Percentiles rank a stretch among this genome's conserved stretches.
phyloP scores from a whole-genome alignment of 345 rosid genomes.

The Gossypium sturtianum region DNA sequence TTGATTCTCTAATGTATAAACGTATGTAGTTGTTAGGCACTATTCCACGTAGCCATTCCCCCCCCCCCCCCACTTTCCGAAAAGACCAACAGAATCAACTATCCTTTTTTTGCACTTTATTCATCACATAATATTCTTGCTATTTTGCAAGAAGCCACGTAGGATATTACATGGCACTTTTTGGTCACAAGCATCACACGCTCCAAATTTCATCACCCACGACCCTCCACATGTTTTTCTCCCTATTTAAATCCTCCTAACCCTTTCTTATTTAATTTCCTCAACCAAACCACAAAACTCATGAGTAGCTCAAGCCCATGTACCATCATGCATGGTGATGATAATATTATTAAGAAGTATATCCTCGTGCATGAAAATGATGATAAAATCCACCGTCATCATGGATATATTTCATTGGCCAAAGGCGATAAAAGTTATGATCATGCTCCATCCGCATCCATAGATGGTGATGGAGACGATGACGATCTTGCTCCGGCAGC shows the following conservation, averaged over 20 bases:
- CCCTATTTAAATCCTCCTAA: not conserved
- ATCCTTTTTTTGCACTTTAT: not conserved
- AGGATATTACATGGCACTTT: conserved; percentile 12
- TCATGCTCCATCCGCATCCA: not conserved
- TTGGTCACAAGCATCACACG: conserved; percentile 2
- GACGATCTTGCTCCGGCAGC: conserved; percentile 29
- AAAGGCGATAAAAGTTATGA: not conserved
- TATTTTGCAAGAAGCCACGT: not conserved
- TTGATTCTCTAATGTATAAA: too few relatives aligned
- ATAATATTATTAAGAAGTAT: not conserved
- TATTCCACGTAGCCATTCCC: too few relatives aligned
- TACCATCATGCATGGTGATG: not conserved
- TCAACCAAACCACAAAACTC: too few relatives aligned
- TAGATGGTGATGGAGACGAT: not conserved
- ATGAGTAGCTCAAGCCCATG: too few relatives aligned
- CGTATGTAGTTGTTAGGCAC: too few relatives aligned
- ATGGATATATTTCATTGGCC: not conserved
- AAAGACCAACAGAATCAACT: not conserved
- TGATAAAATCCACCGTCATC: not conserved
- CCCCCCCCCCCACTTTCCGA: not conserved
- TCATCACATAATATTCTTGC: not conserved
- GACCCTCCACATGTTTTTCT: not conserved
- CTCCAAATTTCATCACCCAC: not conserved
- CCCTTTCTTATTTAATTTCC: too few relatives aligned
- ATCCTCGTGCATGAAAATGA: not conserved